Conservation (phyloP, 208 protist genomes). For the Crithidia bombi region DNA sequence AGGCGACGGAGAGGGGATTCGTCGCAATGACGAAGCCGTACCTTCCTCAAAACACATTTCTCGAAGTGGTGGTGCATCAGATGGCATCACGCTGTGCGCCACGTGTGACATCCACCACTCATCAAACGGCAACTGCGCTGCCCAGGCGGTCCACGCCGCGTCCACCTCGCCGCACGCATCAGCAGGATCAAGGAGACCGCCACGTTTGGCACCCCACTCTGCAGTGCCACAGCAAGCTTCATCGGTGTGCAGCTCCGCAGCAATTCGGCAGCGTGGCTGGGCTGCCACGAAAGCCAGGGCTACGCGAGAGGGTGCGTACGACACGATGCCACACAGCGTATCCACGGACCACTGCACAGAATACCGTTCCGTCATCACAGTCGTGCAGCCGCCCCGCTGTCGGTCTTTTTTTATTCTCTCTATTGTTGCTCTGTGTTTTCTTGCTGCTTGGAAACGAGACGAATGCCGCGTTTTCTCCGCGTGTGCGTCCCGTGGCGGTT, state of each 20-base stretch:
- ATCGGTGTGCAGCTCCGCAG: background rate
- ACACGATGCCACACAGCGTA: background rate
- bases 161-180: background rate
- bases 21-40: too few relatives aligned
- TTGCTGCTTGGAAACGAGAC: too few relatives aligned
- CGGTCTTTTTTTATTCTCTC: too few relatives aligned
- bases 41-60: background rate
- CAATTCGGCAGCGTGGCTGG: slow-evolving; percentile 21
- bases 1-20: too few relatives aligned
- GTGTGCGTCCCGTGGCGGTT: too few relatives aligned
- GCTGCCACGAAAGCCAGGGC: slow-evolving; percentile 15
- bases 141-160: slow-evolving; percentile 13
- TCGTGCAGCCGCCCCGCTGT: too few relatives aligned
- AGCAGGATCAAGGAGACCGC: background rate
- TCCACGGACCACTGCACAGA: background rate
- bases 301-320: slow-evolving; percentile 5
- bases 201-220: background rate
- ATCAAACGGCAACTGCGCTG: slow-evolving; percentile 16
- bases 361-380: too few relatives aligned
- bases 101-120: slow-evolving; percentile 28
- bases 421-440: too few relatives aligned
- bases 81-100: slow-evolving; percentile 14
- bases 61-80: background rate
- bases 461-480: too few relatives aligned
- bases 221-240: background rate